Percentiles rank a stretch among this genome's conserved stretches.
Evolutionary conservation across 148 eudicot species (phyloP).

Genomic region (Rhododendron ferrugineum): DNA sequence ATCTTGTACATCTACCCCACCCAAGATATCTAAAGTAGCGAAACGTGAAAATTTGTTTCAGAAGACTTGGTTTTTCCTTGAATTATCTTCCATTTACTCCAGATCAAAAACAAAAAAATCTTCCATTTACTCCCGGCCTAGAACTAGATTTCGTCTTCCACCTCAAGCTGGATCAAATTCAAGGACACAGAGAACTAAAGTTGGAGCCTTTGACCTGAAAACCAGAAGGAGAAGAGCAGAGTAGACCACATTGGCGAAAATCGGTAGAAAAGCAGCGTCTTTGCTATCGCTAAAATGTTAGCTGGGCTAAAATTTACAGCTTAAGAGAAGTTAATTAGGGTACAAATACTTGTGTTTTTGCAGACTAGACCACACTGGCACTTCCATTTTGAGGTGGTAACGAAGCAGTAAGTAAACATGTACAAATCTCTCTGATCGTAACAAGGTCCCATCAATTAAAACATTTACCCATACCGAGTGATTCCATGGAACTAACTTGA

Average conservation of each 20-base stretch:
- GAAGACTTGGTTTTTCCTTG: not conserved
- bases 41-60: not conserved
- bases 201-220: not conserved
- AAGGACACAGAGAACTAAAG: not conserved
- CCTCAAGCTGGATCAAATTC: not conserved
- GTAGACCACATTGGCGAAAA: not conserved
- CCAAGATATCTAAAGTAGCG: not conserved
- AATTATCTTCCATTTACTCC: not conserved
- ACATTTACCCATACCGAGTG: constrained; percentile 2
- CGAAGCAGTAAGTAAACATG: not conserved
- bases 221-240: not conserved
- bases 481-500: constrained; percentile 23
- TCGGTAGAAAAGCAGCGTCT: not conserved
- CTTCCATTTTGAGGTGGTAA: not conserved
- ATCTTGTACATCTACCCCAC: not conserved
- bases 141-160: not conserved
- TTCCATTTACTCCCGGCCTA: not conserved
- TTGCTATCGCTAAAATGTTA: not conserved
- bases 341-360: not conserved
- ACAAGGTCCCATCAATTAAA: not conserved
- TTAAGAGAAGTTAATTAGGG: not conserved
- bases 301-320: constrained; percentile 9
- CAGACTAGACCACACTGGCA: not conserved
- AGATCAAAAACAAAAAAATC: too few relatives aligned
- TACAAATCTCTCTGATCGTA: not conserved